Evolutionary conservation across 2,329 filamentous ascomycete species (phyloP), one percentile per base, ranked within the genome.

Genomic region (Pseudogymnoascus sp.): DNA sequence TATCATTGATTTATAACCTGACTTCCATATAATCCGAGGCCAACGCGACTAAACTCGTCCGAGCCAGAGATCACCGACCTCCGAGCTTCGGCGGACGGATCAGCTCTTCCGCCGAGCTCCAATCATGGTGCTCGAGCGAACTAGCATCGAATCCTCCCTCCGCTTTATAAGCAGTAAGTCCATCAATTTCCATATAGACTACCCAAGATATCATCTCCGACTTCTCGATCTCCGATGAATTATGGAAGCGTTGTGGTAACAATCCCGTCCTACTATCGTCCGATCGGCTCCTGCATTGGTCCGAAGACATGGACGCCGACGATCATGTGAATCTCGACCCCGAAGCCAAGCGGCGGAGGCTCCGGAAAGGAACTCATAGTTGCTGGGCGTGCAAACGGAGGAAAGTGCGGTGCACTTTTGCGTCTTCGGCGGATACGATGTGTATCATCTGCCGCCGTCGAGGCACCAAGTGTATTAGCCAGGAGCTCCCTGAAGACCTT

Each of bases 391-490:
- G 71, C 64, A 73, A 68, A 50, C 65, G 66, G 28, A 67, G 70
- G 54, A 73, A 73, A 62, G 66, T 68, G 12, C 63, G 63, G n/a
- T 73, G 71, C 62, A 66, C 65, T 14, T 71, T 70, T 20, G 30
- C 58, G 2, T 58, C 62, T 8, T 58, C 58, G 1, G 58, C 62
- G 2, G 63, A 65, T 39, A 22, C 60, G 2, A 58, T 57, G 6
- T 73, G 71, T 58, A 59, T 63, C 38, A 61, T 39, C n/a, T 73
- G 71, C 59, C 64, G 64, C 25, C 63, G 64, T 6, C 67, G 69
- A 22, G 72, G 75, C 1, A 71, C 73, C 0, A 64, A 65, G 38
- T 82, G 80, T 61, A 66, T 81, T 30, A 74, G 78, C 62, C 81
- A 84, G 63, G 78, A 81, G 58, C 75, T 75, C 22, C 71, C 72